These are phyloP conservation scores for Colletotrichum theobromicola DNA, from an alignment of 2,329 filamentous ascomycete genomes.

Conservation along the genomic window DNA sequence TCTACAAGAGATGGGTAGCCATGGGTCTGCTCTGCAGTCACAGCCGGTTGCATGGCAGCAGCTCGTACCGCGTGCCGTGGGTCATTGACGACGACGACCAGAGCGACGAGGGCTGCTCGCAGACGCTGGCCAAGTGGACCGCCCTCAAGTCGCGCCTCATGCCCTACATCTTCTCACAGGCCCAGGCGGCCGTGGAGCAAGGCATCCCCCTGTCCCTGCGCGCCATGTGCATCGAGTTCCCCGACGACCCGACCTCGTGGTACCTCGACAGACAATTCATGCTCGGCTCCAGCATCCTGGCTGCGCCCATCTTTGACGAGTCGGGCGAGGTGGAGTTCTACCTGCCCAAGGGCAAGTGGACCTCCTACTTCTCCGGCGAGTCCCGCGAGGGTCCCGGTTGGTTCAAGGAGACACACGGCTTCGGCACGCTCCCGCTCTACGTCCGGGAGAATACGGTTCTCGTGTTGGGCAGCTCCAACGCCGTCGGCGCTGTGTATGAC, in stretches of 20 bases:
- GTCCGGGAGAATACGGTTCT: slow-evolving; percentile 59
- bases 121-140: slow-evolving; percentile 51
- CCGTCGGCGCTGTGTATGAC: slow-evolving; percentile 50
- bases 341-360: slow-evolving; percentile 55
- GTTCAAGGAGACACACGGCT: slow-evolving; percentile 65
- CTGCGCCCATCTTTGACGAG: slow-evolving; percentile 69
- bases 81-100: slow-evolving; percentile 69
- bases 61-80: slow-evolving; percentile 78
- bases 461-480: slow-evolving; percentile 46
- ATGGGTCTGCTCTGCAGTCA: slow-evolving; percentile 75
- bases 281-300: slow-evolving; percentile 69
- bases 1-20: slow-evolving; percentile 82
- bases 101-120: slow-evolving; percentile 58
- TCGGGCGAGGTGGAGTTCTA: slow-evolving; percentile 71
- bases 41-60: slow-evolving; percentile 72
- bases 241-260: slow-evolving; percentile 72
- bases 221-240: slow-evolving; percentile 73
- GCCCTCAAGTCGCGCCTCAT: slow-evolving; percentile 56
- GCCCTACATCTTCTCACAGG: slow-evolving; percentile 56
- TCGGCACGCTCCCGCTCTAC: slow-evolving; percentile 63
- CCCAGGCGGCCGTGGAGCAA: slow-evolving; percentile 42
- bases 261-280: slow-evolving; percentile 75
- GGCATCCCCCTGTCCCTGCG: slow-evolving; percentile 68
- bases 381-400: slow-evolving; percentile 56
- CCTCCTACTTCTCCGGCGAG: slow-evolving; percentile 53